Percentiles rank a stretch among this genome's conserved stretches.
Conservation (phyloP, 1,284 basidiomycete genomes). For the Irpex rosettiformis region DNA sequence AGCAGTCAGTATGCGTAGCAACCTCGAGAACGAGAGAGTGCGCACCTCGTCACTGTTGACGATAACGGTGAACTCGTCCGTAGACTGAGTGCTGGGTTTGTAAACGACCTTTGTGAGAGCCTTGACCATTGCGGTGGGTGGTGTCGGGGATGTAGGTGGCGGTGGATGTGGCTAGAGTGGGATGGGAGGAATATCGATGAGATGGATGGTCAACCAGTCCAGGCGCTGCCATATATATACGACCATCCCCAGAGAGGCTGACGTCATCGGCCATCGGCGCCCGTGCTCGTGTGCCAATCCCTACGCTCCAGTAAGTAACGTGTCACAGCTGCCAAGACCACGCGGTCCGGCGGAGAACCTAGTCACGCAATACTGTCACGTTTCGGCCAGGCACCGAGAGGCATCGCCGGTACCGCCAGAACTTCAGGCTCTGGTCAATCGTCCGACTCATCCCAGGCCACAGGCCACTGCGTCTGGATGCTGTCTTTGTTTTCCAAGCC, state of each 20-base stretch:
- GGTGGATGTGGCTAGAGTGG: constrained; percentile 1
- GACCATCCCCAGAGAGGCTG: background rate
- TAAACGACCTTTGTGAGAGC: constrained; percentile 67
- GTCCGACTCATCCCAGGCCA: no score
- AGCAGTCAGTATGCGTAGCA: constrained; percentile 9
- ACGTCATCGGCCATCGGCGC: background rate
- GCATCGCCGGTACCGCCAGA: no score
- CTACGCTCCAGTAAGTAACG: background rate
- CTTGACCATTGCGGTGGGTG: constrained; percentile 34
- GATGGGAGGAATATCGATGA: background rate
- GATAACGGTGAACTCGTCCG: constrained; percentile 68
- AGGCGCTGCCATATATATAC: background rate
- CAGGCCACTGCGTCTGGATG: no score
- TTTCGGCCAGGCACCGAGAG: no score
- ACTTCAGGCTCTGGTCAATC: no score
- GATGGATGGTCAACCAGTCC: background rate
- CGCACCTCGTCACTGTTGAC: constrained; percentile 67
- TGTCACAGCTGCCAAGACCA: background rate
- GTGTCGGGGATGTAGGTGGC: background rate
- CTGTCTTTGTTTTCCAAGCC: no score
- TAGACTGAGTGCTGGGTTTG: constrained; percentile 67
- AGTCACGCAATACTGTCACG: background rate
- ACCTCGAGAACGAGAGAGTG: constrained; percentile 9
- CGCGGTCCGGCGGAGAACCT: background rate
- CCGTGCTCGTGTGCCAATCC: background rate